Evolutionary conservation across 1,139 yeast genomes (phyloP), one percentile per base, ranked within the genome.

Genomic region (Saccharomyces hybrid): DNA sequence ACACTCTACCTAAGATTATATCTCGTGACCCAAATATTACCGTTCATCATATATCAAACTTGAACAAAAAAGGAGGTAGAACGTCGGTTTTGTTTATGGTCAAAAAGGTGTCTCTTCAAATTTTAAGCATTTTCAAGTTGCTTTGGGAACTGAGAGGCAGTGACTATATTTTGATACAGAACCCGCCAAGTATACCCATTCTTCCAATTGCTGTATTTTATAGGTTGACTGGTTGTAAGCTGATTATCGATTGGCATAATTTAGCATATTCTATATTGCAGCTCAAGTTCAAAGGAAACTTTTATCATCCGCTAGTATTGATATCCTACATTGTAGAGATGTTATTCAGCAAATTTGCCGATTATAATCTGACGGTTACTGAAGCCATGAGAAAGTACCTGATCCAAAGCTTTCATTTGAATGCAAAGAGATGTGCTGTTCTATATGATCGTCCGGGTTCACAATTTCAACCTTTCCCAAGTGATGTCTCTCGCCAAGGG

Each of bases 241-340:
- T 93, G 42, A 78, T 93, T 20, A 81, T 95, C 53, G 99, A 95
- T 71, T 95, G 99, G 99, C 99, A 95, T 70, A 95, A 95, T 68
- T 75, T 95, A 62, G 96, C 96, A 52, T 93, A 82, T 70, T 80
- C 96, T 1, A 88, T 95, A 31, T 73, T 95, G 58, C 85, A 86
- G 54, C 70, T 93, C 62, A 82, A 83, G 60, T 81, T 82, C 63
- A 63, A 75, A 11, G 65, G 58, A 42, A 74, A 69, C 14, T 60
- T 71, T 51, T 69, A 65, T 50, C 90, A 88, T 64, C 83, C 85
- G 0, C 68, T 88, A 56, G 96, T 91, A 2, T 70, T 72, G 50
- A 47, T 82, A 2, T 79, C 88, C 62, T 80, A 73, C 59, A 56
- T 68, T 11, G 83, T 87, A 61, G 96, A 88, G 65, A 66, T 67